A percentile compares a stretch with the other conserved stretches of the same genome.
These are phyloP conservation scores for Beauveria asiatica DNA, from an alignment of 2,329 filamentous ascomycete genomes.

Conservation along the genomic window DNA sequence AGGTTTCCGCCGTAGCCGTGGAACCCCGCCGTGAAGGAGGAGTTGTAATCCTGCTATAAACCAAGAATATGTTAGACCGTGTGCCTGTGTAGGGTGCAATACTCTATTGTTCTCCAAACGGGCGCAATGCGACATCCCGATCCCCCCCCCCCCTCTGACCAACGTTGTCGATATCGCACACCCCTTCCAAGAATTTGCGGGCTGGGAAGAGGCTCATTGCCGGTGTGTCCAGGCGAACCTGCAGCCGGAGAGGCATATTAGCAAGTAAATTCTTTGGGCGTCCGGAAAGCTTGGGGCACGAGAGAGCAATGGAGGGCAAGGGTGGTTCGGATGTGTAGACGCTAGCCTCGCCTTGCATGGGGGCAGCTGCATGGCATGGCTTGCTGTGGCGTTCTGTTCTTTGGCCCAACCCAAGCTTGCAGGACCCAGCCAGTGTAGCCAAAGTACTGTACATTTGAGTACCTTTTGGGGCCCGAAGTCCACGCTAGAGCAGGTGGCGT, in stretches of 20 bases:
- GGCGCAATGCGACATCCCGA: slow-evolving; percentile 5
- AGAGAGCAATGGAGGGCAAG: neutral
- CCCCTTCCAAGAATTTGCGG: neutral
- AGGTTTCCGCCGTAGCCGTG: slow-evolving; percentile 38
- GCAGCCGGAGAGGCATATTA: slow-evolving; percentile 2
- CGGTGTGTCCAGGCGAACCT: slow-evolving; percentile 2
- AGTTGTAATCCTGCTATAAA: slow-evolving; percentile 44
- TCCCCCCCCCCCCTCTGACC: slow-evolving; percentile 1
- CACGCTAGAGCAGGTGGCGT: neutral
- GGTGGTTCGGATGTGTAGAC: slow-evolving; percentile 3
- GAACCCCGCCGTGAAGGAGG: slow-evolving; percentile 35
- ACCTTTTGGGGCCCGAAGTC: neutral
- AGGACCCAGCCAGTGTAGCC: neutral
- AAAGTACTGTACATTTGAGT: slow-evolving; percentile 5
- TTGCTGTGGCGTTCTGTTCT: neutral
- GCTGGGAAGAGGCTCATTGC: neutral
- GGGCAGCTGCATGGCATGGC: slow-evolving; percentile 7
- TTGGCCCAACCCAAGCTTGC: neutral
- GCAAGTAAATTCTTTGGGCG: neutral
- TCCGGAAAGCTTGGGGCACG: neutral
- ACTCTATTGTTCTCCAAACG: slow-evolving; percentile 2
- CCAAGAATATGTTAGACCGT: slow-evolving; percentile 4
- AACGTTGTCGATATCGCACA: neutral
- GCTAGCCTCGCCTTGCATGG: slow-evolving; percentile 3
- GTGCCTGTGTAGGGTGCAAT: neutral